A percentile compares a stretch with the other conserved stretches of the same genome.
Conservation (phyloP, 129 eudicot species). For the Flaveria linearis region DNA sequence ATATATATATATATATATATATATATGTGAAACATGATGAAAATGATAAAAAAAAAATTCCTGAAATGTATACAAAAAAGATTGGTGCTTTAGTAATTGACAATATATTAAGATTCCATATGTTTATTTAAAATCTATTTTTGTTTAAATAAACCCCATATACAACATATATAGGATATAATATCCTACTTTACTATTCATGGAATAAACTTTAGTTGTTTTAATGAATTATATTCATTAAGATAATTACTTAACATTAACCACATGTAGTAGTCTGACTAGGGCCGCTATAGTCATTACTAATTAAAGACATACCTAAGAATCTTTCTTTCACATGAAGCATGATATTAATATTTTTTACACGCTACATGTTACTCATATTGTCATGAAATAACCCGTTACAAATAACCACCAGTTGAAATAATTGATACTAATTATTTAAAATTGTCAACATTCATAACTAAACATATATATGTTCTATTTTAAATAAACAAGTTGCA, state of each 20-base stretch:
- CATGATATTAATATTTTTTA: not conserved
- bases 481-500: not conserved
- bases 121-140: not conserved
- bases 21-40: not conserved
- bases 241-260: not conserved
- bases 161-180: too few species aligned
- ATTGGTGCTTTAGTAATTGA: not conserved
- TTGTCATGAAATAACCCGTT: not conserved
- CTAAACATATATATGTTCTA: not conserved
- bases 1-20: too few species aligned
- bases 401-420: not conserved
- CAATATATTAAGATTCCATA: not conserved
- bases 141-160: not conserved
- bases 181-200: too few species aligned
- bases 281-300: not conserved
- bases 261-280: not conserved
- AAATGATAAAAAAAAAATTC: not conserved
- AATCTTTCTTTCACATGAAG: not conserved
- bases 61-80: not conserved
- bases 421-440: not conserved
- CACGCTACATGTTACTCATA: not conserved
- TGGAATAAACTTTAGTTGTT: not conserved
- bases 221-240: not conserved
- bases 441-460: not conserved
- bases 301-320: not conserved